phyloP scores from a whole-genome alignment of 1,284 basidiomycete genomes.

The Exsudoporus floridanus region DNA sequence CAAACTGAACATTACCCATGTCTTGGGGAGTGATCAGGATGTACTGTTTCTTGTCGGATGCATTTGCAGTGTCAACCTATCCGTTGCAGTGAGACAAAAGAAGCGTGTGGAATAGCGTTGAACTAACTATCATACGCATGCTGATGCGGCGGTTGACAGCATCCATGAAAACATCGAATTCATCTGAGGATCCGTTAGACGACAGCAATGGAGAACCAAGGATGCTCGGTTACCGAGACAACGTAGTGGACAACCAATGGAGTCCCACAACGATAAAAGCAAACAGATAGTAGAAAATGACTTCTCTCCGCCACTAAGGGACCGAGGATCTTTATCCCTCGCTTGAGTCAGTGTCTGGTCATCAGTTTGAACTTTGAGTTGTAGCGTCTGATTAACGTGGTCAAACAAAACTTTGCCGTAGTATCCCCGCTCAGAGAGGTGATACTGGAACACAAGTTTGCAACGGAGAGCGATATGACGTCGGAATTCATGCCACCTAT shows the following conservation, averaged over 20 bases:
- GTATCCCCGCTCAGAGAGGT: constrained; percentile 84
- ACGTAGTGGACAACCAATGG: constrained; percentile 89
- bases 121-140: constrained; percentile 86
- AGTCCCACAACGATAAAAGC: constrained; percentile 92
- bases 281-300: constrained; percentile 96
- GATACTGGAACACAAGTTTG: constrained; percentile 78
- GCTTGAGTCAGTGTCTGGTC: constrained; percentile 66
- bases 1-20: constrained; percentile 67
- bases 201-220: not conserved
- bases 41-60: constrained; percentile 84
- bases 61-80: constrained; percentile 83
- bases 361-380: constrained; percentile 78
- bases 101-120: not conserved
- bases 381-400: constrained; percentile 66
- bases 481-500: constrained; percentile 86
- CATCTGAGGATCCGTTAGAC: constrained; percentile 47
- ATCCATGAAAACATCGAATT: constrained; percentile 97
- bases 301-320: constrained; percentile 92
- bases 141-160: constrained; percentile 88
- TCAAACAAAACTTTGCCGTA: constrained; percentile 85
- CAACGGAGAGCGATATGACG: constrained; percentile 83
- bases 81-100: constrained; percentile 5
- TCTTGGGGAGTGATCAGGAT: constrained; percentile 90
- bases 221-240: constrained; percentile 74
- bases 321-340: constrained; percentile 74